Conservation (phyloP, 345 rosid genomes). For the Cardamine occulta region DNA sequence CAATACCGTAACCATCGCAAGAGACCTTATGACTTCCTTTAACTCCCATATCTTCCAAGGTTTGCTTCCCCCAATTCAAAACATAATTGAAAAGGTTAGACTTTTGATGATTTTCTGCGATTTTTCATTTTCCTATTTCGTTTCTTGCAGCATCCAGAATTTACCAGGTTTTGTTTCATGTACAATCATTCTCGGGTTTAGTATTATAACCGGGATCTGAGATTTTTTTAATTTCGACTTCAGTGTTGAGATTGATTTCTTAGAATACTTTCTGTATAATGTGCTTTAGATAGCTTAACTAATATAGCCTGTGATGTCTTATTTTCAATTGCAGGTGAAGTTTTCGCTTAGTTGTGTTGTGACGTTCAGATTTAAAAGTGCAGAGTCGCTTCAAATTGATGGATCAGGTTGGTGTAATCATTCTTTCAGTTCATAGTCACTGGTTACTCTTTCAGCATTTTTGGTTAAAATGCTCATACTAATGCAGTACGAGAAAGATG, state of each 20-base stretch:
- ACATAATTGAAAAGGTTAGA: no score
- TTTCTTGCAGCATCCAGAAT: no score
- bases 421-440: slow-evolving; percentile 6
- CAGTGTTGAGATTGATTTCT: slow-evolving; percentile 12
- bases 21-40: no score
- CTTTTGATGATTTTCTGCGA: no score
- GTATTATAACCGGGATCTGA: slow-evolving; percentile 36
- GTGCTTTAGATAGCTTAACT: neutral
- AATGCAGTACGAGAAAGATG: slow-evolving; percentile 92
- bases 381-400: slow-evolving; percentile 35
- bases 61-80: no score
- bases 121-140: no score
- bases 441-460: neutral
- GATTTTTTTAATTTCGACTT: neutral
- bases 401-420: slow-evolving; percentile 55
- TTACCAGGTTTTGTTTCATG: no score
- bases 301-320: neutral
- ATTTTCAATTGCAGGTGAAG: slow-evolving; percentile 22
- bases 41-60: no score
- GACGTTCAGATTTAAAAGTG: neutral
- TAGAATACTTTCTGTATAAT: neutral
- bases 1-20: no score
- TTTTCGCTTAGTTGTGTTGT: slow-evolving; percentile 21
- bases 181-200: neutral
- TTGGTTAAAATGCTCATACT: slow-evolving; percentile 6